These are phyloP conservation scores for Chiua sp. DNA, from an alignment of 1,284 basidiomycete species.

Conservation along the genomic window DNA sequence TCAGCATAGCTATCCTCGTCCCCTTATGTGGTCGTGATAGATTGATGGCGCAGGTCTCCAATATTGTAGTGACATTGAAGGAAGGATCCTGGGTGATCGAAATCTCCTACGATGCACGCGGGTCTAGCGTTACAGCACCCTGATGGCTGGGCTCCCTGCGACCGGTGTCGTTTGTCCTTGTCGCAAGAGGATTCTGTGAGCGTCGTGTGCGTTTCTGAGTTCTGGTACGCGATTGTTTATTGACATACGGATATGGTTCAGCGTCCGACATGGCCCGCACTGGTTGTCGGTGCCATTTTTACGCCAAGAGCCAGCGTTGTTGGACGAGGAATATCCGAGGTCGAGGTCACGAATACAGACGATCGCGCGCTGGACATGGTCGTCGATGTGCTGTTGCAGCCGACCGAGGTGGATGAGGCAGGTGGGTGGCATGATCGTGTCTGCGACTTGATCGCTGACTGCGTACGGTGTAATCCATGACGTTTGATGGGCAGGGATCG, in stretches of 20 bases:
- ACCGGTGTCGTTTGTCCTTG: constrained; percentile 55
- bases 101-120: constrained; percentile 54
- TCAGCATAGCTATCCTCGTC: constrained; percentile 49
- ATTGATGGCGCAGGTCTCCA: constrained; percentile 48
- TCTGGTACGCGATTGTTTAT: no score
- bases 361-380: no score
- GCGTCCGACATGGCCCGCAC: constrained; percentile 71
- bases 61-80: constrained; percentile 55
- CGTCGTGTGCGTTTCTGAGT: constrained; percentile 51
- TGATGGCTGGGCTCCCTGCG: constrained; percentile 63
- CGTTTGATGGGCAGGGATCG: constrained; percentile 64
- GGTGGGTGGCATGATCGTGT: no score
- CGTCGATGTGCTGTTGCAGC: no score
- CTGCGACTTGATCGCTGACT: no score
- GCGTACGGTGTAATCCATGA: no score
- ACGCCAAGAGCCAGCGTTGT: no score
- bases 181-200: constrained; percentile 54
- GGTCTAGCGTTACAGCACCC: constrained; percentile 36
- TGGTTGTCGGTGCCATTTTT: constrained; percentile 57
- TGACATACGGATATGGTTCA: no score
- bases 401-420: no score
- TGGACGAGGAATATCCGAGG: no score
- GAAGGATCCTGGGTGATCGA: constrained; percentile 69
- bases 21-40: neutral
- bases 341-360: no score